These are phyloP conservation scores for Pelagomonas calceolata DNA, from an alignment of 108 stramenopile species.

Conservation along the genomic window DNA sequence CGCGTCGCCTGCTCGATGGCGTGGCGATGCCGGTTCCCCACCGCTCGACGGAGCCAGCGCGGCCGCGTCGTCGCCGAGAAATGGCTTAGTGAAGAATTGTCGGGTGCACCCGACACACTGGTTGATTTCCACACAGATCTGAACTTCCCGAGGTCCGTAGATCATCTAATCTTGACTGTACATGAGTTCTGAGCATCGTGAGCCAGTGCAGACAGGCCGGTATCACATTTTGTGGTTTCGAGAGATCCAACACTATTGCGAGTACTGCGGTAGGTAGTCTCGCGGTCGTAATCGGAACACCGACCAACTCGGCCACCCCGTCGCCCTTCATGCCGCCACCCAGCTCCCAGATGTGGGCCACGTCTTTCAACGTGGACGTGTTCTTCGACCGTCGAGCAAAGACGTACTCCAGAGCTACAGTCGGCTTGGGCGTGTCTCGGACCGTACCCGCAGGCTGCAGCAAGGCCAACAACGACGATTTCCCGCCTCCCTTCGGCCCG, in stretches of 20 bases:
- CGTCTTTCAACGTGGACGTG: slow-evolving; percentile 20
- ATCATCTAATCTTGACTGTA: background rate
- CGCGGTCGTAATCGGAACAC: slow-evolving; percentile 26
- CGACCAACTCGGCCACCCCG: slow-evolving; percentile 1
- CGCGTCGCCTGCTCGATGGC: no score
- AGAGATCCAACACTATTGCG: background rate
- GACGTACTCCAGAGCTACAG: slow-evolving; percentile 38
- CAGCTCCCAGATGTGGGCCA: slow-evolving; percentile 43
- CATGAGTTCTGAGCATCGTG: background rate
- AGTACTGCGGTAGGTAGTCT: background rate
- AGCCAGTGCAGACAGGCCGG: background rate
- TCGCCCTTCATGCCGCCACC: slow-evolving; percentile 31
- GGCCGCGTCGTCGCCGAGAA: no score
- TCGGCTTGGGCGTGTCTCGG: slow-evolving; percentile 32
- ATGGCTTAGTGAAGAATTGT: no score
- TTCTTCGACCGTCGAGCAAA: slow-evolving; percentile 24
- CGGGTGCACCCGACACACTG: no score
- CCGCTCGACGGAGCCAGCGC: no score
- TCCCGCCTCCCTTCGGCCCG: background rate
- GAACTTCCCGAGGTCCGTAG: no score
- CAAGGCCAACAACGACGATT: background rate
- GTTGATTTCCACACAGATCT: no score
- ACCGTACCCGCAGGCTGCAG: background rate
- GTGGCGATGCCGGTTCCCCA: no score
- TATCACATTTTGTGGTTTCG: background rate